Conservation (phyloP, 73 alveolate species). For the Paramecium pentaurelia region DNA sequence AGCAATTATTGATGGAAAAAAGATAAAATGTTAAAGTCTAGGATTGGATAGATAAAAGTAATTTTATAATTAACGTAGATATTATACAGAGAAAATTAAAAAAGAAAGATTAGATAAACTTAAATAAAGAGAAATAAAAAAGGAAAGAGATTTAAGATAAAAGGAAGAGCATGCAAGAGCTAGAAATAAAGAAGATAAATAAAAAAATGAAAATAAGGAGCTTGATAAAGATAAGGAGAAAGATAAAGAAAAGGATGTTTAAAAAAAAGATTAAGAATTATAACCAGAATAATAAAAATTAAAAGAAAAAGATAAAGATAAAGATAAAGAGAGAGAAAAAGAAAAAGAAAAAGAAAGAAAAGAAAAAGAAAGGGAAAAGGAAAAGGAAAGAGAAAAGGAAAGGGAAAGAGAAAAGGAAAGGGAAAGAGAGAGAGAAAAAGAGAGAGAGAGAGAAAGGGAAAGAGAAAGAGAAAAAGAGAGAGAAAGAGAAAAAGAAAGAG, state of each 20-base stretch:
- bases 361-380: background rate
- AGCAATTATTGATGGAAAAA: conserved; percentile 3
- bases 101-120: conserved; percentile 15
- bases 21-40: background rate
- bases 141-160: background rate
- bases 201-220: background rate
- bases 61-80: background rate
- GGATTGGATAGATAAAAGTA: conserved; percentile 11
- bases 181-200: background rate
- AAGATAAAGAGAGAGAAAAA: background rate
- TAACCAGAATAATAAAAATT: background rate
- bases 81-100: background rate
- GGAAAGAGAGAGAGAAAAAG: background rate
- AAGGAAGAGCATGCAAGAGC: background rate
- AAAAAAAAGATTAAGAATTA: background rate
- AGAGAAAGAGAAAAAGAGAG: background rate
- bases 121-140: background rate
- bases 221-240: background rate
- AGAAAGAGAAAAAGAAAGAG: background rate
- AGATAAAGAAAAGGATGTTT: background rate
- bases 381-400: background rate
- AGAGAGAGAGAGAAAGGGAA: background rate
- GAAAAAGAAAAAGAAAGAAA: background rate
- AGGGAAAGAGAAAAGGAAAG: background rate
- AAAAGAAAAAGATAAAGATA: background rate